A percentile compares a stretch with the other conserved stretches of the same genome.
phyloP scores from a whole-genome alignment of 306 rosid species.

The Arachis stenosperma region DNA sequence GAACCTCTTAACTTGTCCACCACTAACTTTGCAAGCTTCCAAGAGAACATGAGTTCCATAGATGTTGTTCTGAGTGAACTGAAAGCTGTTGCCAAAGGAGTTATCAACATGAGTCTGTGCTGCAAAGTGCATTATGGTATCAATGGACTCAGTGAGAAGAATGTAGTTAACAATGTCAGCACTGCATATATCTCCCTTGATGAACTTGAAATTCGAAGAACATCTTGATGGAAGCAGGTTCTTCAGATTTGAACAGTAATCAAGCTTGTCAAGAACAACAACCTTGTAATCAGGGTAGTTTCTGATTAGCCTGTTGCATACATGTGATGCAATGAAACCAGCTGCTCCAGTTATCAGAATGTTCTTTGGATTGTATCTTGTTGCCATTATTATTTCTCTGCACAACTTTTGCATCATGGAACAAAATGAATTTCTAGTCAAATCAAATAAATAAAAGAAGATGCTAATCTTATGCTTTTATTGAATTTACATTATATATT shows the following conservation, averaged over 20 bases:
- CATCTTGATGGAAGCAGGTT: conserved; percentile 53
- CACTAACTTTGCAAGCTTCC: conserved; percentile 62
- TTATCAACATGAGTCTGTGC: conserved; percentile 72
- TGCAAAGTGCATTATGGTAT: conserved; percentile 73
- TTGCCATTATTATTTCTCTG: conserved; percentile 39
- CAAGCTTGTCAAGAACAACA: conserved; percentile 69
- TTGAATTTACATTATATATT: background rate
- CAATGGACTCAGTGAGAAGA: conserved; percentile 56
- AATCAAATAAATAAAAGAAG: background rate
- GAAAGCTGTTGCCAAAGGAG: conserved; percentile 67
- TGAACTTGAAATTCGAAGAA: conserved; percentile 55
- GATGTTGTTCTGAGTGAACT: conserved; percentile 64
- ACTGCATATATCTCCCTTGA: conserved; percentile 65
- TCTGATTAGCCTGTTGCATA: conserved; percentile 56
- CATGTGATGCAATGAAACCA: conserved; percentile 79
- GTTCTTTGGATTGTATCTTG: conserved; percentile 53
- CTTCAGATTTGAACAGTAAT: conserved; percentile 66
- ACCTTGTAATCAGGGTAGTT: conserved; percentile 56
- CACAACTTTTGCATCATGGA: background rate
- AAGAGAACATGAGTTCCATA: conserved; percentile 70
- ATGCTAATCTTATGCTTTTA: background rate
- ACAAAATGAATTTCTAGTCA: background rate
- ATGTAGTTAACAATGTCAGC: conserved; percentile 63
- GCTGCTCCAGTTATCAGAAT: conserved; percentile 73
- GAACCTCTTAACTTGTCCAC: conserved; percentile 57